Evolutionary conservation across 805 yeast species (phyloP), one percentile per base, ranked within the genome.

Genomic region (Lipomyces sp.): DNA sequence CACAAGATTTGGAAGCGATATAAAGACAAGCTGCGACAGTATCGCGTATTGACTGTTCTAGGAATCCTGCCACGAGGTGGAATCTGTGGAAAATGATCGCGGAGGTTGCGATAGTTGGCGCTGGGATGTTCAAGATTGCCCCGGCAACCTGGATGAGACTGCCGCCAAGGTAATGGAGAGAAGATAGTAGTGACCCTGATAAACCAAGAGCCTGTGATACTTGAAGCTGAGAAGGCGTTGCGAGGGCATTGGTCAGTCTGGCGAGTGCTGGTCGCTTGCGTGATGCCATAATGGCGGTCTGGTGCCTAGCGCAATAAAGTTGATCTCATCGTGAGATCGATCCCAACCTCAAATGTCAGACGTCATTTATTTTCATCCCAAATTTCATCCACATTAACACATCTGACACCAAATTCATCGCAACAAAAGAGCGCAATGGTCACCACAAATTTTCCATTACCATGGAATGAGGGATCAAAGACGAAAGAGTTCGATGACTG

Each of bases 41-140:
- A 15, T 59, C 64, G 11, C 34, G 39, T 18, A 69, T 62, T 6
- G 57, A 10, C 51, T 53, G 64, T 18, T 65, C 66, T 10, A 69
- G 56, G 55, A 63, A 66, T 5, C 71, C 63, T 10, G 53, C 62
- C 34, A 66, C 32, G 2, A 66, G 56, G 56, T 63, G 71, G 56
- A 69, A 70, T 37, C 72, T 30, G 55, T 69, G 73, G 35, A 62
- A 66, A 8, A 66, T 60, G n/a, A 67, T 50, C 18, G 60, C 57
- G 8, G 66, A 70, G 10, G 71, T 69, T 10, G 64, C 67, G 34
- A 57, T 58, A 2, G 60, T 59, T 32, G 50, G 67, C 18, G 59
- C 53, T 5, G 48, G 59, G 13, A 66, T 51, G 11, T 60, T 45
- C n/a, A 70, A 59, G 6, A 66, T 45, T 34, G 62, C 64, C 10